Evolutionary conservation across 495 filamentous ascomycete species (phyloP).

Genomic region (Tuber indicum): DNA sequence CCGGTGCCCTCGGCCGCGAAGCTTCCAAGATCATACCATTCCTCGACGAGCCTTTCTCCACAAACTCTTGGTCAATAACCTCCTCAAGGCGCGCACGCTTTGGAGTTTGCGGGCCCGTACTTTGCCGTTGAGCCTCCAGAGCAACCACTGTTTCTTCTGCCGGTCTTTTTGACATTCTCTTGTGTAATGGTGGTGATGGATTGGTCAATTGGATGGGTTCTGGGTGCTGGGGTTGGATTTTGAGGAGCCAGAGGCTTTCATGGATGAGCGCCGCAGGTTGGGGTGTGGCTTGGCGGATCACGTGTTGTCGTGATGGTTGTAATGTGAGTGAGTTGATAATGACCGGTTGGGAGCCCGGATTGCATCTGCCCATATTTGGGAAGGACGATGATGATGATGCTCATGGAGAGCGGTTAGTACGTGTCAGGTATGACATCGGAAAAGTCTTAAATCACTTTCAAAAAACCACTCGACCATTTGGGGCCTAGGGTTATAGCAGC

Average conservation of each 20-base stretch:
- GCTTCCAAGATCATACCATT: constrained; percentile 33
- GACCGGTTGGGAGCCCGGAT: not conserved
- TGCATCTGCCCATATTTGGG: not conserved
- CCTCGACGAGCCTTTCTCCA: constrained; percentile 2
- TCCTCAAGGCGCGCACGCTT: constrained; percentile 38
- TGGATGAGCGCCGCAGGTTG: not conserved
- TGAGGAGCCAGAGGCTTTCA: not conserved
- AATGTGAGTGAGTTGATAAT: not conserved
- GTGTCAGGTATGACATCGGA: not conserved
- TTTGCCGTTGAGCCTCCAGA: constrained; percentile 18
- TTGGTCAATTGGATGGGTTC: not conserved
- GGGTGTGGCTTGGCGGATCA: not conserved
- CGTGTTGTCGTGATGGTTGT: not conserved
- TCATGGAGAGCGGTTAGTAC: not conserved
- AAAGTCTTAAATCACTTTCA: not conserved
- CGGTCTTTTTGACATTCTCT: constrained; percentile 33
- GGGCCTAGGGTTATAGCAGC: not conserved
- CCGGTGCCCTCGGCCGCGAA: constrained; percentile 27
- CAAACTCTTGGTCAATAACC: constrained; percentile 28
- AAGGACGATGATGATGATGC: not conserved
- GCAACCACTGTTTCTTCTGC: constrained; percentile 28
- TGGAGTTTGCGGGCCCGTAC: constrained; percentile 27
- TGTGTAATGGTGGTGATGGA: not conserved
- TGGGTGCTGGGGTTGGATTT: not conserved
- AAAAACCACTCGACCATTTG: not conserved